These are phyloP conservation scores for Globomyces pollinis-pini DNA, from an alignment of 192 early-diverging fungal genomes.

Conservation along the genomic window DNA sequence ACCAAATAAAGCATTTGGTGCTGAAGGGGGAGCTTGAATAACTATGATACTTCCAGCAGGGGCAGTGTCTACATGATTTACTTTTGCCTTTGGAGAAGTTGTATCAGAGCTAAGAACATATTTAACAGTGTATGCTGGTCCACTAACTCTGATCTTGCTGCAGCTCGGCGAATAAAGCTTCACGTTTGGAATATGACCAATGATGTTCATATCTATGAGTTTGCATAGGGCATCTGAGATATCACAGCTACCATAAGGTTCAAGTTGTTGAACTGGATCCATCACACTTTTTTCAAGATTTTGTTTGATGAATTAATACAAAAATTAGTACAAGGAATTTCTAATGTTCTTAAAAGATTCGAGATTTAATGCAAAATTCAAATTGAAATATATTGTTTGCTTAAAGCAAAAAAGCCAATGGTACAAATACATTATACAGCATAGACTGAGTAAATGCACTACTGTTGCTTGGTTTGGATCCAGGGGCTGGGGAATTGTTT, in stretches of 20 bases:
- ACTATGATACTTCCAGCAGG: slow-evolving; percentile 32
- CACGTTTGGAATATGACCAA: slow-evolving; percentile 18
- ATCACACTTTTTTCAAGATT: no score
- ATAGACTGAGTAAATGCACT: no score
- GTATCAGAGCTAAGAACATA: slow-evolving; percentile 19
- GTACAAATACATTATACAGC: no score
- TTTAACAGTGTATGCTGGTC: slow-evolving; percentile 33
- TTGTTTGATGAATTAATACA: no score
- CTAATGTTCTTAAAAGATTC: no score
- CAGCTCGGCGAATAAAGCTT: neutral
- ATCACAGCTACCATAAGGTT: slow-evolving; percentile 28
- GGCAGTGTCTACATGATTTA: slow-evolving; percentile 32
- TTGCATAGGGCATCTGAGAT: slow-evolving; percentile 36
- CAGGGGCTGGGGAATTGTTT: no score
- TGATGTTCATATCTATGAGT: slow-evolving; percentile 13
- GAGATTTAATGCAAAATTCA: no score
- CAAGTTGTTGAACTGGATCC: no score
- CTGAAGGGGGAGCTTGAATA: slow-evolving; percentile 19
- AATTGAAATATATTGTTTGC: no score
- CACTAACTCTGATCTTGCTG: slow-evolving; percentile 14
- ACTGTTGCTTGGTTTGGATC: no score
- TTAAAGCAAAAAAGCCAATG: no score
- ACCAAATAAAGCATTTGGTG: slow-evolving; percentile 45
- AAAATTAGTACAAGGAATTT: no score
- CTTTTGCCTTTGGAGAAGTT: slow-evolving; percentile 4